A percentile compares a stretch with the other conserved stretches of the same genome.
These are phyloP conservation scores for Pluteus cervinus DNA, from an alignment of 768 basidiomycete species.

Conservation along the genomic window DNA sequence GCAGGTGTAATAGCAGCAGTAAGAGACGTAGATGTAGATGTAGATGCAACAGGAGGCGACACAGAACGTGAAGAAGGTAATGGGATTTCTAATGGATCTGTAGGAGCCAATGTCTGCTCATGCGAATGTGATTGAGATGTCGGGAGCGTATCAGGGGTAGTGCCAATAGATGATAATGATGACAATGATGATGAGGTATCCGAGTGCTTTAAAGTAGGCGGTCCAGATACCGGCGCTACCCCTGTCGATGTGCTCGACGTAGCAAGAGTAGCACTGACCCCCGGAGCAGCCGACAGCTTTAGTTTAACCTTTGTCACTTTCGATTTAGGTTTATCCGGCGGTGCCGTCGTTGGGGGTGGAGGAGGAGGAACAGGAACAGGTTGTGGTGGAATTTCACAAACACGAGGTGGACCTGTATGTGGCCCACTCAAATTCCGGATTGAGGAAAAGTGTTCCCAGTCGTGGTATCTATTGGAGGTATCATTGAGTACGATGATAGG, in stretches of 20 bases:
- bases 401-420: conserved; percentile 66
- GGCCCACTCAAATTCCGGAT: conserved; percentile 84
- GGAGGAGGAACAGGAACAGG: conserved; percentile 20
- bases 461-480: conserved; percentile 58
- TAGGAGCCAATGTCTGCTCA: too few species aligned
- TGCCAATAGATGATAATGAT: too few species aligned
- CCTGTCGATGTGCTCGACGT: background rate
- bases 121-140: too few species aligned
- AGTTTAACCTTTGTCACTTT: conserved; percentile 24
- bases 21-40: conserved; percentile 5
- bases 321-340: conserved; percentile 10
- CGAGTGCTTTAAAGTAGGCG: background rate
- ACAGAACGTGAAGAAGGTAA: conserved; percentile 32
- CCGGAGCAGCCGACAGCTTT: conserved; percentile 18
- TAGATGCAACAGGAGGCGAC: conserved; percentile 15
- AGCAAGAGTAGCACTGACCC: background rate
- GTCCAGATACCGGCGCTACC: background rate
- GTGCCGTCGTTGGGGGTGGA: conserved; percentile 19
- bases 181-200: conserved; percentile 7
- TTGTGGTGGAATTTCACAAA: conserved; percentile 43
- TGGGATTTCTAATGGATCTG: conserved; percentile 20
- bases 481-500: conserved; percentile 7
- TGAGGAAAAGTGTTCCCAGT: conserved; percentile 95
- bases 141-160: too few species aligned
- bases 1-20: background rate